These are phyloP conservation scores for Mallotus japonicus DNA, from an alignment of 441 rosid genomes.

Conservation along the genomic window DNA sequence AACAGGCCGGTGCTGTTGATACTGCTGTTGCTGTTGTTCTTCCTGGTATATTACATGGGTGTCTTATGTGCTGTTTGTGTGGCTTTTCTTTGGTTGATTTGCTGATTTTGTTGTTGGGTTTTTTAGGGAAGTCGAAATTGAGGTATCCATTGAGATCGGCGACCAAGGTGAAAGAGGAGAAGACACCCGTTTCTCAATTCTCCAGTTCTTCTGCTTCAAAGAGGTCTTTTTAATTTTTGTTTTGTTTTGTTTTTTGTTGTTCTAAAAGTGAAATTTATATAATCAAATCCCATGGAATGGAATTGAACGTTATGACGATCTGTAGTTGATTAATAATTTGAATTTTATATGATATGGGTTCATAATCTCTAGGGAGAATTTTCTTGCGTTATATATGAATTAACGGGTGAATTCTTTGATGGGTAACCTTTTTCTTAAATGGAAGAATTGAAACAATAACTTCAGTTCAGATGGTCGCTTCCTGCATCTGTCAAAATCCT, in stretches of 20 bases:
- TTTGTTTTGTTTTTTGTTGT: too few relatives aligned
- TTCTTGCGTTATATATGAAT: neutral
- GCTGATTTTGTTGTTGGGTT: constrained; percentile 6
- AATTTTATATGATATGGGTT: neutral
- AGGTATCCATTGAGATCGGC: constrained; percentile 82
- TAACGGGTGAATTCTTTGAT: too few relatives aligned
- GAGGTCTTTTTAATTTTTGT: constrained; percentile 38
- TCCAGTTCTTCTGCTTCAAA: constrained; percentile 46
- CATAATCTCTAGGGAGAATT: neutral
- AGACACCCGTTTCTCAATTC: constrained; percentile 41
- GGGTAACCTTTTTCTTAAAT: too few relatives aligned
- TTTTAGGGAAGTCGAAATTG: constrained; percentile 57
- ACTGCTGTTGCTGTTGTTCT: constrained; percentile 20
- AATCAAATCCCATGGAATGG: neutral
- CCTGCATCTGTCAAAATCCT: too few relatives aligned
- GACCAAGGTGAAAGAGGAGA: constrained; percentile 52
- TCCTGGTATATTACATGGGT: constrained; percentile 25
- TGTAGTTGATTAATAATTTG: too few relatives aligned
- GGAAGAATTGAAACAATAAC: too few relatives aligned
- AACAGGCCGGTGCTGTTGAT: too few relatives aligned
- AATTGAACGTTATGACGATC: neutral
- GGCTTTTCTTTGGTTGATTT: neutral
- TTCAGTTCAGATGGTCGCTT: too few relatives aligned
- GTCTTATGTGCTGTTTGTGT: too few relatives aligned
- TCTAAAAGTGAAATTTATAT: too few relatives aligned